Percentiles rank a stretch among this genome's conserved stretches.
These are phyloP conservation scores for Aspergillus avenaceus DNA, from an alignment of 495 filamentous ascomycete species.

Conservation along the genomic window DNA sequence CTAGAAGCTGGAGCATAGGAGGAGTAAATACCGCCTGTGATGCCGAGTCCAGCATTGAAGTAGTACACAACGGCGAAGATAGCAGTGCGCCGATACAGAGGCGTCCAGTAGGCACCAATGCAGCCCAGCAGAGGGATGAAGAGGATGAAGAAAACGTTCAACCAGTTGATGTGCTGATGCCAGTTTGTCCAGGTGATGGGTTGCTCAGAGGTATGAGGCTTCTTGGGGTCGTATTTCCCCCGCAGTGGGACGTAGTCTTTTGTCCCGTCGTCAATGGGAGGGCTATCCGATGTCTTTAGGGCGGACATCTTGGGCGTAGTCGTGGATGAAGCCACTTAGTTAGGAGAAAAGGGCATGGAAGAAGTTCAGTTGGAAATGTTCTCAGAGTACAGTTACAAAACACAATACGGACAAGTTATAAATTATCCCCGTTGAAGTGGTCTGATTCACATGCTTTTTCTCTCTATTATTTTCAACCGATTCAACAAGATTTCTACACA, in stretches of 20 bases:
- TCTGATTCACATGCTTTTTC: no score
- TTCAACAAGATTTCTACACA: neutral
- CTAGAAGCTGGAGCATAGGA: neutral
- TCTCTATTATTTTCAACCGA: neutral
- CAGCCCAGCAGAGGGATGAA: slow-evolving; percentile 69
- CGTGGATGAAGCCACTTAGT: neutral
- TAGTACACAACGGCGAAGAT: slow-evolving; percentile 79
- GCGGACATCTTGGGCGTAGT: neutral
- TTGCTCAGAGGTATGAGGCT: slow-evolving; percentile 40
- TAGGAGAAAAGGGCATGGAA: neutral
- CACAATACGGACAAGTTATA: no score
- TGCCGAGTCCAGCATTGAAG: slow-evolving; percentile 77
- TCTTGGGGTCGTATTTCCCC: slow-evolving; percentile 21
- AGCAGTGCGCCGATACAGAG: slow-evolving; percentile 61
- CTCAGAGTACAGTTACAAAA: no score
- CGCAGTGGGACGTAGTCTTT: neutral
- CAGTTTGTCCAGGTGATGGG: slow-evolving; percentile 78
- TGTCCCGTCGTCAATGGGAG: neutral
- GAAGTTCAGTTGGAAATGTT: no score
- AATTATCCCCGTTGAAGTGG: no score
- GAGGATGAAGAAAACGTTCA: slow-evolving; percentile 77
- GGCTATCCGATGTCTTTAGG: neutral
- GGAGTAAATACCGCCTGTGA: slow-evolving; percentile 57
- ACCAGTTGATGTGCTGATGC: slow-evolving; percentile 90
- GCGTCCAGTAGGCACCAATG: slow-evolving; percentile 68